Evolutionary conservation across 2,329 filamentous ascomycete species (phyloP).

Genomic region (Fusarium staphyleae): DNA sequence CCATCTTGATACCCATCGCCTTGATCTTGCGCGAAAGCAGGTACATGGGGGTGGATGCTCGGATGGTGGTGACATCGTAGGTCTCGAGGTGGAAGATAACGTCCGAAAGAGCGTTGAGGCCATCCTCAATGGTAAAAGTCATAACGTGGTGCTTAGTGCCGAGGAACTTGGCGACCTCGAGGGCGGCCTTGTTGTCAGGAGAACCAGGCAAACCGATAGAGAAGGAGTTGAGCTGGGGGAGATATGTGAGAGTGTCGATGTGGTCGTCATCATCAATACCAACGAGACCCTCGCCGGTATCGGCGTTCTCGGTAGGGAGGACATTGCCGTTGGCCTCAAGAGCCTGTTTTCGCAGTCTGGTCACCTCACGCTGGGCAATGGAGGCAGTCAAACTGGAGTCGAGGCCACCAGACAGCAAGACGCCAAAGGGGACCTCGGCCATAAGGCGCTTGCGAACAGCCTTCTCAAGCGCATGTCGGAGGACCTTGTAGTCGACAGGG

Average conservation of each 20-base stretch:
- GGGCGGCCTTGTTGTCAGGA: slow-evolving; percentile 88
- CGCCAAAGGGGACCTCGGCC: slow-evolving; percentile 98
- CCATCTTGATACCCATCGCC: slow-evolving; percentile 99
- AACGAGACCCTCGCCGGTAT: slow-evolving; percentile 76
- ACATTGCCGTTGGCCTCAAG: slow-evolving; percentile 55
- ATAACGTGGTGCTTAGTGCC: slow-evolving; percentile 98
- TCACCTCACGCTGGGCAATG: slow-evolving; percentile 92
- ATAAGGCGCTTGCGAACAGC: slow-evolving; percentile 96
- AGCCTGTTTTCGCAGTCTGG: slow-evolving; percentile 74
- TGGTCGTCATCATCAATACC: slow-evolving; percentile 94
- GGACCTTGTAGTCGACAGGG: slow-evolving; percentile 81
- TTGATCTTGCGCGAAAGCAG: slow-evolving; percentile 98
- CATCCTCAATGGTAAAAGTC: slow-evolving; percentile 97
- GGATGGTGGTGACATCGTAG: slow-evolving; percentile 98
- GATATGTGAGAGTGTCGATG: slow-evolving; percentile 85
- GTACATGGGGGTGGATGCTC: slow-evolving; percentile 98
- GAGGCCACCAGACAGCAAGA: slow-evolving; percentile 90
- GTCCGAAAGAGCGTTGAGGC: slow-evolving; percentile 93
- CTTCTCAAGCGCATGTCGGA: slow-evolving; percentile 85
- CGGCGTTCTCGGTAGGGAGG: slow-evolving; percentile 61
- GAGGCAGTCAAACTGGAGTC: slow-evolving; percentile 95
- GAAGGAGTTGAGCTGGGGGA: slow-evolving; percentile 97
- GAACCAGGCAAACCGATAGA: slow-evolving; percentile 95
- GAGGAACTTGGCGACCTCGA: slow-evolving; percentile 94
- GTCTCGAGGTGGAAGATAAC: slow-evolving; percentile 98